phyloP scores from a whole-genome alignment of 306 rosid species.

The Trichosanthes truncata region DNA sequence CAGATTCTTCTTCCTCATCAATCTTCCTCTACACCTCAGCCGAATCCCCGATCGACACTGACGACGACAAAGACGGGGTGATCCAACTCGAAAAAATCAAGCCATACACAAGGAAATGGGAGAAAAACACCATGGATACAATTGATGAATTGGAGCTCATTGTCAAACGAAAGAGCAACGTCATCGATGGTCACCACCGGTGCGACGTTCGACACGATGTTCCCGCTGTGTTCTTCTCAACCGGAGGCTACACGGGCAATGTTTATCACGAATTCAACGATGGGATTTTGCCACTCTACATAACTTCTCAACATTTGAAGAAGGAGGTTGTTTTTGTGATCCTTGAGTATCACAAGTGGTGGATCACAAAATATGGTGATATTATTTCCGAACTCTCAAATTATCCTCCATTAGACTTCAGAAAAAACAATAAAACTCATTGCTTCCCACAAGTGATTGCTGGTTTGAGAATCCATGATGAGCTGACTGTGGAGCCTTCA shows the following conservation, averaged over 20 bases:
- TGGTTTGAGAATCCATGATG: slow-evolving; percentile 83
- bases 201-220: slow-evolving; percentile 72
- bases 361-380: slow-evolving; percentile 75
- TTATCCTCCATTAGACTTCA: slow-evolving; percentile 49
- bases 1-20: slow-evolving; percentile 53
- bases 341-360: slow-evolving; percentile 81
- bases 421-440: slow-evolving; percentile 51
- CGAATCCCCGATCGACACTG: slow-evolving; percentile 6
- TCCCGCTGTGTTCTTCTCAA: slow-evolving; percentile 88
- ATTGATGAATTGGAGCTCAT: slow-evolving; percentile 59
- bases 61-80: slow-evolving; percentile 6
- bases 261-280: slow-evolving; percentile 95
- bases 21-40: slow-evolving; percentile 49
- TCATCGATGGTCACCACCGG: background rate
- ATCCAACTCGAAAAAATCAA: slow-evolving; percentile 54
- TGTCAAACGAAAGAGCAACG: slow-evolving; percentile 30
- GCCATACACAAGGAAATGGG: slow-evolving; percentile 96
- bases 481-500: slow-evolving; percentile 50
- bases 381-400: slow-evolving; percentile 65
- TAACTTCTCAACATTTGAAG: slow-evolving; percentile 70
- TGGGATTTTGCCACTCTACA: slow-evolving; percentile 74
- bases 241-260: slow-evolving; percentile 95
- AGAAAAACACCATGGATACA: slow-evolving; percentile 60
- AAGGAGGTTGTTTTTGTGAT: slow-evolving; percentile 84
- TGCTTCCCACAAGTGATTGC: slow-evolving; percentile 80